Percentiles rank a stretch among this genome's conserved stretches.
Evolutionary conservation across 371 early-diverging fungal species (phyloP).

Genomic region (Syncephalastrum contaminatum): DNA sequence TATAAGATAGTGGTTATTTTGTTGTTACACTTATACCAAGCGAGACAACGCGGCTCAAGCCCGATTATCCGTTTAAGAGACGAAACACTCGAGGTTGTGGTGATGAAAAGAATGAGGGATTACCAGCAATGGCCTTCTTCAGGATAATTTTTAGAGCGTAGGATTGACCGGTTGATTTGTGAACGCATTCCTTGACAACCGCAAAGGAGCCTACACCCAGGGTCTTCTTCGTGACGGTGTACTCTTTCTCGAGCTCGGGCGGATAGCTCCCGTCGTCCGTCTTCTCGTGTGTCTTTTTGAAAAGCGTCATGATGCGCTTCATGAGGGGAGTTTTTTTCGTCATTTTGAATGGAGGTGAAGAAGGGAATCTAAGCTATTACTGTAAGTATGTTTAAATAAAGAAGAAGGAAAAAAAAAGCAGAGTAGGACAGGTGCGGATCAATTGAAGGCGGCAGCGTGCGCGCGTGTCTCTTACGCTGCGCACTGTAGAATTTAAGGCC

Average conservation of each 20-base stretch:
- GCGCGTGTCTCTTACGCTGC: too few relatives aligned
- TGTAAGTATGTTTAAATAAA: too few relatives aligned
- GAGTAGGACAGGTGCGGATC: too few relatives aligned
- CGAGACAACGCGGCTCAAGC: background rate
- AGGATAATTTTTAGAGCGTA: slow-evolving; percentile 84
- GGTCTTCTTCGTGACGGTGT: slow-evolving; percentile 50
- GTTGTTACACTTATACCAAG: background rate
- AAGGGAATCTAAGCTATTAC: too few relatives aligned
- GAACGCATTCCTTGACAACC: slow-evolving; percentile 74
- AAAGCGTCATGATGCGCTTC: slow-evolving; percentile 46
- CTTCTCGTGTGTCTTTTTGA: slow-evolving; percentile 50
- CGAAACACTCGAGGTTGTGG: background rate
- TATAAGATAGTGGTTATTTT: background rate
- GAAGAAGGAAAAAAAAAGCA: too few relatives aligned
- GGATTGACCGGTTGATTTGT: slow-evolving; percentile 55
- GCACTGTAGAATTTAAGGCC: too few relatives aligned
- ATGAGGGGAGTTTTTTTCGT: slow-evolving; percentile 42
- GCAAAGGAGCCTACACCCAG: slow-evolving; percentile 78
- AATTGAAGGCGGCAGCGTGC: too few relatives aligned
- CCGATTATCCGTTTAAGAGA: slow-evolving; percentile 7
- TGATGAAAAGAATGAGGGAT: background rate
- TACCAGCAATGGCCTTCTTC: slow-evolving; percentile 61
- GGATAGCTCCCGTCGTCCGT: slow-evolving; percentile 39
- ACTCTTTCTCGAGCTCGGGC: slow-evolving; percentile 36
- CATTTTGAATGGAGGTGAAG: too few relatives aligned